Conservation (phyloP, 345 rosid species). For the Clausena lansium region DNA sequence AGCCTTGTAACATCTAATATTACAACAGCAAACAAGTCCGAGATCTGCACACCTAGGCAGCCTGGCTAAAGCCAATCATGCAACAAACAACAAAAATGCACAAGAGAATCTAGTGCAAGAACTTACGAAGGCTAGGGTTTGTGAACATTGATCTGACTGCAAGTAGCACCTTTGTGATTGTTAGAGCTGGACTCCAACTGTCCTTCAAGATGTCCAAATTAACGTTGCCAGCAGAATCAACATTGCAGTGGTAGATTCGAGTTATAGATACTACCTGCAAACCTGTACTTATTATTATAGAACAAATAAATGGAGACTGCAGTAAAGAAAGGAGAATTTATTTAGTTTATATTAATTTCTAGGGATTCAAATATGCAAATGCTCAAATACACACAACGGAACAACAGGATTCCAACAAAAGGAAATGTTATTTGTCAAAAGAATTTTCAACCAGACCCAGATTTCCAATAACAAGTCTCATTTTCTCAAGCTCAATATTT, state of each 20-base stretch:
- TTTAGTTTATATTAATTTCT: background rate
- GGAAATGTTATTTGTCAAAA: background rate
- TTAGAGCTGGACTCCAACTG: conserved; percentile 93
- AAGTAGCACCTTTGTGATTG: conserved; percentile 69
- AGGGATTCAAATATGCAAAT: background rate
- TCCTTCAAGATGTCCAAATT: conserved; percentile 73
- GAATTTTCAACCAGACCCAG: background rate
- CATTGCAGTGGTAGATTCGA: conserved; percentile 88
- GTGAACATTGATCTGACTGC: conserved; percentile 78
- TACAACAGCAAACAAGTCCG: background rate
- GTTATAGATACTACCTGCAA: conserved; percentile 81
- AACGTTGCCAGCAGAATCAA: conserved; percentile 70
- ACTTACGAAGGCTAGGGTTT: conserved; percentile 73
- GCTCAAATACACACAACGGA: background rate
- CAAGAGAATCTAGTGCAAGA: background rate
- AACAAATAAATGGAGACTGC: background rate
- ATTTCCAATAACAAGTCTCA: background rate
- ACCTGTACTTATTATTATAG: conserved; percentile 19
- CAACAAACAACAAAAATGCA: background rate
- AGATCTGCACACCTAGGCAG: background rate
- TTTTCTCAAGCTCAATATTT: background rate
- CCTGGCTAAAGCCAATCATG: too few relatives aligned
- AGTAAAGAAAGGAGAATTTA: background rate
- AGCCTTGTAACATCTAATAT: background rate
- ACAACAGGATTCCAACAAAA: background rate